Evolutionary conservation across 306 rosid species (phyloP).

Genomic region (Mimosa pudica): DNA sequence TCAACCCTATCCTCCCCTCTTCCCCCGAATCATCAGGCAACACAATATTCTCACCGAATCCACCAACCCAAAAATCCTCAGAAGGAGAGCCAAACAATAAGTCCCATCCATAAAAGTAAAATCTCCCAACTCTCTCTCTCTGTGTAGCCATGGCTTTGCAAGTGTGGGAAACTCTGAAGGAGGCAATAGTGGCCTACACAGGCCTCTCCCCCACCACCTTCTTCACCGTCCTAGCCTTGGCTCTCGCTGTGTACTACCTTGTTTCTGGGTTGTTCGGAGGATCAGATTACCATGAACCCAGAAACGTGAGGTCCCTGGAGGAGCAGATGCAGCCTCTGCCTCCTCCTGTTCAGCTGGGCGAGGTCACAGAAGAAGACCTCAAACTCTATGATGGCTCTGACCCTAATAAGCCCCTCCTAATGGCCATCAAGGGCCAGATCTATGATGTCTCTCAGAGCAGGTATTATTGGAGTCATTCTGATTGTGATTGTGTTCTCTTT

Average conservation of each 20-base stretch:
- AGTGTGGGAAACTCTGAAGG: conserved; percentile 84
- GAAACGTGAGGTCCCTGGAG: conserved; percentile 26
- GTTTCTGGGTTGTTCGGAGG: conserved; percentile 66
- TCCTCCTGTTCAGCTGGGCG: conserved; percentile 94
- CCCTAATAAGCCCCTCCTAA: conserved; percentile 73
- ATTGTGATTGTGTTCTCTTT: not conserved
- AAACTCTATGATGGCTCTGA: conserved; percentile 77
- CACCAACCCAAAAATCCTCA: not conserved
- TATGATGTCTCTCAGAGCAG: conserved; percentile 96
- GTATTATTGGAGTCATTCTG: conserved; percentile 29
- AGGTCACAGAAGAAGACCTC: conserved; percentile 73
- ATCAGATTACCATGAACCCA: conserved; percentile 25
- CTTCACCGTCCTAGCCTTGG: conserved; percentile 68
- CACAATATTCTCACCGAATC: not conserved
- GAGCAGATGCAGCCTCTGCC: conserved; percentile 63
- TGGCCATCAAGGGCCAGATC: conserved; percentile 99
- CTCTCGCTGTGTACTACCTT: conserved; percentile 61
- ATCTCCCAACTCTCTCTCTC: not conserved
- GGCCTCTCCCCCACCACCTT: conserved; percentile 88
- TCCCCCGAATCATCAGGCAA: not conserved
- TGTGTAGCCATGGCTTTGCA: conserved; percentile 64
- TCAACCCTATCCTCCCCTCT: not conserved
- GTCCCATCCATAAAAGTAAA: not conserved
- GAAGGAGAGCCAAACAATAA: no score
- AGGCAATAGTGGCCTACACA: conserved; percentile 73